phyloP scores from a whole-genome alignment of 306 rosid genomes.

The Quercus glauca region DNA sequence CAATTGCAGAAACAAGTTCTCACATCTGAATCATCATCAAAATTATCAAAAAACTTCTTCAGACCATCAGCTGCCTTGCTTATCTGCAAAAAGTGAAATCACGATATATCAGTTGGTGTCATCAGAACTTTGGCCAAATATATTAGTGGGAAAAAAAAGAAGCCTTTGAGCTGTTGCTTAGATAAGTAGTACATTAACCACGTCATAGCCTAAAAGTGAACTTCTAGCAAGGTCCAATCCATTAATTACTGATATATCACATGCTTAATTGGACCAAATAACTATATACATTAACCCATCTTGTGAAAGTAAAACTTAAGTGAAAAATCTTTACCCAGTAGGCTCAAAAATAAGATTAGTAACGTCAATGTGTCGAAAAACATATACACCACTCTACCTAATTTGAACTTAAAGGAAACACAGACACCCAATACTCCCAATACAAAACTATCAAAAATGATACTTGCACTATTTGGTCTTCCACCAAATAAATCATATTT shows the following conservation, averaged over 20 bases:
- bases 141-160: too few species aligned
- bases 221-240: not conserved
- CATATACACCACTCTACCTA: not conserved
- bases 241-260: not conserved
- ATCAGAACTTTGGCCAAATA: too few species aligned
- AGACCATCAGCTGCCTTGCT: slow-evolving; percentile 52
- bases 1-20: slow-evolving; percentile 23
- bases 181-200: not conserved
- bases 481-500: too few species aligned
- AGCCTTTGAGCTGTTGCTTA: not conserved
- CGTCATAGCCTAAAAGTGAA: not conserved
- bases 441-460: too few species aligned
- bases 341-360: not conserved
- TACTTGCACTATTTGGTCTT: too few species aligned
- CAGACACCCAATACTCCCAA: too few species aligned
- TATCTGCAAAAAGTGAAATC: slow-evolving; percentile 28
- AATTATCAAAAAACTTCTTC: slow-evolving; percentile 60
- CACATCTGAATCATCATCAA: slow-evolving; percentile 64
- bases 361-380: not conserved
- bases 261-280: not conserved
- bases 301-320: not conserved
- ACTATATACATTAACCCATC: not conserved
- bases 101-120: too few species aligned
- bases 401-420: too few species aligned
- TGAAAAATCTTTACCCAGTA: not conserved